Evolutionary conservation across 2,329 filamentous ascomycete genomes (phyloP), one percentile per base, ranked within the genome.

Genomic region (Tympanopsis confertula): DNA sequence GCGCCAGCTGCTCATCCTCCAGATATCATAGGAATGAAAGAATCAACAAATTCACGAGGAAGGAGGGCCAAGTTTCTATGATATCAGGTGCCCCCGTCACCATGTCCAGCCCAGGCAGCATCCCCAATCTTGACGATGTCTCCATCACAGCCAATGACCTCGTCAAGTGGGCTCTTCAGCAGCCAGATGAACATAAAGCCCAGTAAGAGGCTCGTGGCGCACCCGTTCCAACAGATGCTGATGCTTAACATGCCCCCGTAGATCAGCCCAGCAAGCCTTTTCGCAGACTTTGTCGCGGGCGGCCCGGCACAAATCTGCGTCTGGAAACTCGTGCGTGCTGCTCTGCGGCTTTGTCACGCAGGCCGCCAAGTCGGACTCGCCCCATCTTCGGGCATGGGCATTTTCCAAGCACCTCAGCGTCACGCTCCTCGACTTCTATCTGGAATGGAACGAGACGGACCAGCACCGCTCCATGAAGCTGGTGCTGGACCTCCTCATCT

Each of bases 361-460:
- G 42, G 71, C 70, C 38, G 66, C 64, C 44, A 71, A 65, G 45
- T 74, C 74, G 3, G 44, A 49, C 13, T 62, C 65, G 7, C 42
- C 55, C 19, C 40, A 45, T 3, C 49, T 78, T 20, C 57, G 51
- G 35, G 44, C 48, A 7, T 74, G 73, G 62, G 69, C 69, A 2
- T 77, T 74, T 42, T 66, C 65, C 10, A 53, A 62, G 42, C 49
- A 58, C 20, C 66, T 69, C 3, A 65, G 61, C 15, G 45, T 66
- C 37, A 57, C 59, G 38, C 56, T 81, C 18, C 78, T 79, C 55
- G 59, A 69, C 38, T 79, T 77, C 48, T 82, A 75, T 49, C 60
- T 80, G 37, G 74, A 79, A 47, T 80, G 75, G 74, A 78, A 77
- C 46, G 76, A 80, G 47, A 72, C 71, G 39, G 75, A 80, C 48